Evolutionary conservation across 176 grass and related monocot species (phyloP).

Genomic region (Carex scoparia): DNA sequence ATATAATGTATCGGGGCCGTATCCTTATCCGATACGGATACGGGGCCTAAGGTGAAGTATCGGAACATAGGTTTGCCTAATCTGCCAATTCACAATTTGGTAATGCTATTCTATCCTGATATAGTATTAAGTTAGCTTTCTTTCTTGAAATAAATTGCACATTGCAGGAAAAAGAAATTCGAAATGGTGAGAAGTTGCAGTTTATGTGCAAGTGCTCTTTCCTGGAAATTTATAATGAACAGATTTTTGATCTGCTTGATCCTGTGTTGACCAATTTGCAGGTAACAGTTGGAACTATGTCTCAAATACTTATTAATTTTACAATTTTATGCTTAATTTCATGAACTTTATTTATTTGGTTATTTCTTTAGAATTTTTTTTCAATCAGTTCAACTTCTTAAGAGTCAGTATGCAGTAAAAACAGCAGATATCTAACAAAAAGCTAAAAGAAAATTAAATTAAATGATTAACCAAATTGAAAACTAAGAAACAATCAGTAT

Average conservation of each 20-base stretch:
- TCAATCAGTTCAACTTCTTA: not conserved
- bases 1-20: no score
- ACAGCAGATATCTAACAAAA: not conserved
- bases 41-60: no score
- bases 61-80: not conserved
- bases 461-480: not conserved
- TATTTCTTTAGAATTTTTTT: not conserved
- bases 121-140: not conserved
- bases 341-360: not conserved
- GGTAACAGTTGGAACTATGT: constrained; percentile 31
- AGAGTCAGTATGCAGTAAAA: not conserved
- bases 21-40: no score
- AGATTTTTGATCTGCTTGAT: constrained; percentile 86
- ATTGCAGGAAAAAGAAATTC: constrained; percentile 79
- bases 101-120: not conserved
- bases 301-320: not conserved
- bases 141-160: constrained; percentile 13
- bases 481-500: not conserved
- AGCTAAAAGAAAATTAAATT: not conserved
- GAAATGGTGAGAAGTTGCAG: constrained; percentile 76
- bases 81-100: not conserved
- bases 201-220: constrained; percentile 98
- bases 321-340: not conserved
- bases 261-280: constrained; percentile 80
- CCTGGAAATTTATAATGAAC: constrained; percentile 96